Evolutionary conservation across 441 rosid species (phyloP), one percentile per base, ranked within the genome.

Genomic region (Jatropha multifida): DNA sequence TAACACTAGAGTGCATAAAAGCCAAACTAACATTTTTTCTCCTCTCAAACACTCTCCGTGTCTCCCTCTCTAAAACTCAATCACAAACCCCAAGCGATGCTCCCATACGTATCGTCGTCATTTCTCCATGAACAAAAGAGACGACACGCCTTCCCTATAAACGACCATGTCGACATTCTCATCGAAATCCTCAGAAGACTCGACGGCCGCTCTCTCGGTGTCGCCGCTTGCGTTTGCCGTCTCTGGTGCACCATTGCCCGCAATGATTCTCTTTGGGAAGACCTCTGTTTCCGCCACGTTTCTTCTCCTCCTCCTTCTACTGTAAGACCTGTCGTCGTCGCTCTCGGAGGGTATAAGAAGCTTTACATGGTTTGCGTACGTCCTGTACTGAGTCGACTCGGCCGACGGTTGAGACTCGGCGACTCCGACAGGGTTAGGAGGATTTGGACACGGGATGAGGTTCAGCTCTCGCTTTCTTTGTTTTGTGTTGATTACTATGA

Each of bases 151-250:
- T 90, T 87, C 84, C 68, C 49, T 73, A 84, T 94, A 83, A 94
- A 94, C 85, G 97, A 94, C 86, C 92, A 94, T 80, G 67, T 83
- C 18, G 97, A 94, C 88, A 83, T 92, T 70, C 95, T 92, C 74
- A 72, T 89, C 0, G 97, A 92, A 72, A 85, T 94, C 74, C 88
- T 92, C 68, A 80, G 82, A 46, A 78, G 92, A 7, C 90, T 94
- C 66, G 98, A 94, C 86, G 97, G 94, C 12, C 90, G 88, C 20
- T 91, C 98, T 3, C 92, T 94, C 13, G 79, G 93, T 65, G 81
- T 87, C 63, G 95, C 97, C 18, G 91, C 98, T 70, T 86, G 95
- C 81, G 98, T 92, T 69, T 94, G 98, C 81, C 90, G 93, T n/a
- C 94, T 91, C 68, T 94, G 98, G 98, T 86, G 86, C 78, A 77